Base-by-base conservation (phyloP, 768 basidiomycete genomes). In the Mycena capillaripes region DNA sequence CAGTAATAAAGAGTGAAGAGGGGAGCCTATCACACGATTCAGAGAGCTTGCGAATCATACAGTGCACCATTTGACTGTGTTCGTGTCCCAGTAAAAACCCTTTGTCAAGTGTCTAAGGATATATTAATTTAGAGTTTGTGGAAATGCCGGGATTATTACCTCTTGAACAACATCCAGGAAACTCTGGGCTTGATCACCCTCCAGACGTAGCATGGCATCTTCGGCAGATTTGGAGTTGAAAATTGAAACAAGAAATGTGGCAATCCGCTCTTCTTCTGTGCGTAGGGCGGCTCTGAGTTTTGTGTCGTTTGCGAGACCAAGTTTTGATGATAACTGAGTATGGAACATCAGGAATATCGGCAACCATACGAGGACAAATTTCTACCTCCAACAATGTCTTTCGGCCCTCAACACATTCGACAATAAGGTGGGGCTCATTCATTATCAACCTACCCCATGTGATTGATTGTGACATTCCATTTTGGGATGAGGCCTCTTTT, bases 41-140 rank as follows among this genome's bases (percentile, higher is more conserved):
- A 14, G 74, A 75, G 2, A 78, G 67, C 57, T 74, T 75, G 27
- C 73, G 66, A 5, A 76, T 53, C 5, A 77, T 30, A 14, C 75
- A 66, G 34, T 57, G 69, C 21, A 69, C 76, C 29, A 56, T 55
- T 30, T 32, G 21, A 36, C 40, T 46, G 30, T 70, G 60, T 19
- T 70, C 69, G 23, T 32, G 38, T 0, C 19, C 34, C 12, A 36
- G 25, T 4, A 63, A 38, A n/a, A 63, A 34, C 23, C 60, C 53
- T 38, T 30, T 62, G 42, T 63, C 44, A 1, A 70, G 53, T 30
- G 50, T 59, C 69, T 70, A 12, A 23, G n/a, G 42, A 55, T 17
- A 21, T 14, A 59, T 6, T n/a, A n/a, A n/a, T n/a, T n/a, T n/a
- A n/a, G n/a, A n/a, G 25, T 50, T 23, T 12, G 7, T 17, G 21